Evolutionary conservation across 345 rosid genomes (phyloP).

Genomic region (Euclidium syriacum): DNA sequence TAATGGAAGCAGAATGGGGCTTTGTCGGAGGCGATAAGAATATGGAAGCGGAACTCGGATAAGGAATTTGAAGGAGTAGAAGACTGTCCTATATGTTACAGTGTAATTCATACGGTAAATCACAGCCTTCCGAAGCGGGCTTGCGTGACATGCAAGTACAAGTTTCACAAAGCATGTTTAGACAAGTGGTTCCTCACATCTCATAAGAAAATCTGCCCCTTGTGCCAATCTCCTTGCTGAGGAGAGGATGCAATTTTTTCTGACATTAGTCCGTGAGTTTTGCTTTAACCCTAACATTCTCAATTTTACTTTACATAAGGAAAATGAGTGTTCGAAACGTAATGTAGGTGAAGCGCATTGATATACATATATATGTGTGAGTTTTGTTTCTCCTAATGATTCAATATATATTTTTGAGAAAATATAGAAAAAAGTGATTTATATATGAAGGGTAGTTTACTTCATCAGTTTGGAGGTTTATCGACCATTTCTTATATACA

Average conservation of each 20-base stretch:
- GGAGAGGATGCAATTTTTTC: neutral
- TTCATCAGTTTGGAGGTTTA: too few species aligned
- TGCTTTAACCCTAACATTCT: neutral
- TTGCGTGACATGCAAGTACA: slow-evolving; percentile 93
- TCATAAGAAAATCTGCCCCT: slow-evolving; percentile 81
- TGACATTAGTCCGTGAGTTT: slow-evolving; percentile 9
- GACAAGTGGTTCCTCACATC: slow-evolving; percentile 96
- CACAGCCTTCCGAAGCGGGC: slow-evolving; percentile 94
- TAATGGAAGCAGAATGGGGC: slow-evolving; percentile 77
- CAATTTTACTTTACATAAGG: neutral
- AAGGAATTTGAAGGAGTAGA: slow-evolving; percentile 97
- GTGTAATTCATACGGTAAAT: slow-evolving; percentile 84
- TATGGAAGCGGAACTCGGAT: slow-evolving; percentile 92
- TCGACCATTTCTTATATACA: too few species aligned
- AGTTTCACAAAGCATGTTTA: slow-evolving; percentile 85
- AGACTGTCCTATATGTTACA: slow-evolving; percentile 98
- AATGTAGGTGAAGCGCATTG: neutral
- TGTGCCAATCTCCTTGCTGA: slow-evolving; percentile 89
- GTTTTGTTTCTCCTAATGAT: neutral
- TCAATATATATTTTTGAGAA: too few species aligned
- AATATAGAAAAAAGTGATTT: too few species aligned
- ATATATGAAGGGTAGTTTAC: too few species aligned
- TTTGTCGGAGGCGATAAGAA: slow-evolving; percentile 81
- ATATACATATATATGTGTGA: neutral
- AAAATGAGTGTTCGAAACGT: neutral